phyloP scores from a whole-genome alignment of 2,329 filamentous ascomycete species.

The Verticillium klebahnii region DNA sequence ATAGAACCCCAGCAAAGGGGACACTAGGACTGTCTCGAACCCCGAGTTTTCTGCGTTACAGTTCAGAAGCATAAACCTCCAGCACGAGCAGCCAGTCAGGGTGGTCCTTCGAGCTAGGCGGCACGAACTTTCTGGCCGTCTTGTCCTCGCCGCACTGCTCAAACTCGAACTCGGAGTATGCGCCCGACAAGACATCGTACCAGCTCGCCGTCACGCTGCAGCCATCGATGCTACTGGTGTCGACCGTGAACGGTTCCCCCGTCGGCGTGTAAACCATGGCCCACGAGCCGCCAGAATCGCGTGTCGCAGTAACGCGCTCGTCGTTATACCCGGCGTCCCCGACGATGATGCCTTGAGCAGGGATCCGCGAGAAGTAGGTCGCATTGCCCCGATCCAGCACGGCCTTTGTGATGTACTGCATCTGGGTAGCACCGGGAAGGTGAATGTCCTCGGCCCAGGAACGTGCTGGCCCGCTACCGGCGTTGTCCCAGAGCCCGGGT shows the following conservation, averaged over 20 bases:
- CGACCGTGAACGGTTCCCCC: constrained; percentile 10
- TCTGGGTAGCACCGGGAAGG: constrained; percentile 13
- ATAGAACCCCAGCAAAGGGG: neutral
- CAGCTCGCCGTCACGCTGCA: constrained; percentile 12
- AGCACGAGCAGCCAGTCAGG: constrained; percentile 14
- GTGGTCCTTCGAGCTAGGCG: constrained; percentile 5
- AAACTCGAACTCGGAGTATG: constrained; percentile 9
- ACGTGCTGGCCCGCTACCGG: constrained; percentile 10
- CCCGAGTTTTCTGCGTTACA: neutral
- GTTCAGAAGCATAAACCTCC: neutral
- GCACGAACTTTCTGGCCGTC: constrained; percentile 7
- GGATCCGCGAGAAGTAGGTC: constrained; percentile 10
- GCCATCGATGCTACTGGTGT: constrained; percentile 7
- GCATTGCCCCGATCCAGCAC: constrained; percentile 12
- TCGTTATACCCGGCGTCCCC: constrained; percentile 11
- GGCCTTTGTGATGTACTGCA: constrained; percentile 13
- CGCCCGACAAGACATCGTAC: constrained; percentile 10
- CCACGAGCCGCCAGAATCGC: constrained; percentile 11
- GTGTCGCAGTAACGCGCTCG: constrained; percentile 11
- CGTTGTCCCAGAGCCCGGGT: constrained; percentile 9
- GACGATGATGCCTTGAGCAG: constrained; percentile 10
- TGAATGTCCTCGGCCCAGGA: constrained; percentile 12
- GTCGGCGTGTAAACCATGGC: constrained; percentile 15
- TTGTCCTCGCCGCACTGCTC: constrained; percentile 4
- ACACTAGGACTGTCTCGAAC: neutral